Conservation (phyloP, 192 early-diverging fungal species). For the Allomyces macrogynus region DNA sequence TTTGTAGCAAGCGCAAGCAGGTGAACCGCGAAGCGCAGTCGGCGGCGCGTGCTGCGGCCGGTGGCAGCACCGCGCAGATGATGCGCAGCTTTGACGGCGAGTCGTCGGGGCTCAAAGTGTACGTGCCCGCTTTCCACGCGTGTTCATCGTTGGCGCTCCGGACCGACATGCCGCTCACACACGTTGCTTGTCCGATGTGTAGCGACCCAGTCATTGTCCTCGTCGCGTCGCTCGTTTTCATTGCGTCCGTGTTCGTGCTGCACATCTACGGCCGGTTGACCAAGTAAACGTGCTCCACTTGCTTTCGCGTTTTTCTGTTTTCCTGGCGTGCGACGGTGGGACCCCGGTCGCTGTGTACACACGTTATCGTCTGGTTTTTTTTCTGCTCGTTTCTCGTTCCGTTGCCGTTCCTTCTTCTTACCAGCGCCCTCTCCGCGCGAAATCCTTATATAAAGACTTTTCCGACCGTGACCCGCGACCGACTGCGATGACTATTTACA, state of each 20-base stretch:
- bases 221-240: slow-evolving; percentile 84
- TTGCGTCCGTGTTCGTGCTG: slow-evolving; percentile 91
- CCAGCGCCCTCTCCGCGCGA: too few species aligned
- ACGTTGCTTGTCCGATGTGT: background rate
- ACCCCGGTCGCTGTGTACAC: too few species aligned
- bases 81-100: slow-evolving; percentile 72
- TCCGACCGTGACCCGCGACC: too few species aligned
- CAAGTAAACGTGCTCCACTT: background rate
- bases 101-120: slow-evolving; percentile 62
- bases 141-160: background rate
- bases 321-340: too few species aligned
- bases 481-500: background rate
- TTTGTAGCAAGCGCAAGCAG: background rate
- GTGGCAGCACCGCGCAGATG: slow-evolving; percentile 57
- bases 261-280: slow-evolving; percentile 86
- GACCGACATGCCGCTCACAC: background rate
- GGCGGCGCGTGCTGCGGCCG: slow-evolving; percentile 13
- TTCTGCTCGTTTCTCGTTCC: too few species aligned
- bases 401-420: too few species aligned
- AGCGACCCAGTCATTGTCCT: slow-evolving; percentile 95
- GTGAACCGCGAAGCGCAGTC: background rate
- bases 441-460: too few species aligned
- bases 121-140: slow-evolving; percentile 7
- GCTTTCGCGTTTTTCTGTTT: too few species aligned
- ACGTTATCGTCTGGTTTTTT: too few species aligned